Conservation (phyloP, 768 basidiomycete genomes). For the Pulveroboletus sp. region DNA sequence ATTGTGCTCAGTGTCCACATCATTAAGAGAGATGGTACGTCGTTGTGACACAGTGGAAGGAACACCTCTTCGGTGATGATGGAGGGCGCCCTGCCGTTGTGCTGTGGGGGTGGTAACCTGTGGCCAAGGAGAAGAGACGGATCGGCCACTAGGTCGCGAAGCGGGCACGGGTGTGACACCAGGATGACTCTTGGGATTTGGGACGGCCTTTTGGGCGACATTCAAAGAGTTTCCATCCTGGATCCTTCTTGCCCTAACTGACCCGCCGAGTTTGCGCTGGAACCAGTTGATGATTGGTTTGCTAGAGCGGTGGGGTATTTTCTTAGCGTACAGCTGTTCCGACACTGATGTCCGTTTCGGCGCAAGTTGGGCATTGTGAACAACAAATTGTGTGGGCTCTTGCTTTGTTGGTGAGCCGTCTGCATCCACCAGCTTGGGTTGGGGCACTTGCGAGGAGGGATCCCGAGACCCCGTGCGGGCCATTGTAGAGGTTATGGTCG, state of each 20-base stretch:
- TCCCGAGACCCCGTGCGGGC: slow-evolving; percentile 12
- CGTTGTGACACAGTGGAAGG: slow-evolving; percentile 34
- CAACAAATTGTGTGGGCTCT: slow-evolving; percentile 13
- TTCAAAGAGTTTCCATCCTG: slow-evolving; percentile 29
- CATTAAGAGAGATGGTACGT: slow-evolving; percentile 64
- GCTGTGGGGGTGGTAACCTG: slow-evolving; percentile 16
- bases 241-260: slow-evolving; percentile 52
- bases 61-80: slow-evolving; percentile 16
- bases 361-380: slow-evolving; percentile 16
- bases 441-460: slow-evolving; percentile 9
- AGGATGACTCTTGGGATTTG: slow-evolving; percentile 15
- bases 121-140: slow-evolving; percentile 28
- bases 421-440: slow-evolving; percentile 9
- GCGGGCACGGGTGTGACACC: slow-evolving; percentile 4
- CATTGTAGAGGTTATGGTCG: slow-evolving; percentile 11
- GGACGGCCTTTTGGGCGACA: slow-evolving; percentile 8
- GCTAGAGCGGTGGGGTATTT: slow-evolving; percentile 62
- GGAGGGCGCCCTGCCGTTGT: slow-evolving; percentile 22
- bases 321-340: slow-evolving; percentile 47
- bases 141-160: slow-evolving; percentile 25
- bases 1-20: slow-evolving; percentile 43
- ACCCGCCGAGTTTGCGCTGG: slow-evolving; percentile 77
- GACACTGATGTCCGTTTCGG: slow-evolving; percentile 24
- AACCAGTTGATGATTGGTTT: slow-evolving; percentile 90
- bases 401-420: slow-evolving; percentile 11